phyloP scores from a whole-genome alignment of 2,329 filamentous ascomycete species.

The Clathrospora elynae region DNA sequence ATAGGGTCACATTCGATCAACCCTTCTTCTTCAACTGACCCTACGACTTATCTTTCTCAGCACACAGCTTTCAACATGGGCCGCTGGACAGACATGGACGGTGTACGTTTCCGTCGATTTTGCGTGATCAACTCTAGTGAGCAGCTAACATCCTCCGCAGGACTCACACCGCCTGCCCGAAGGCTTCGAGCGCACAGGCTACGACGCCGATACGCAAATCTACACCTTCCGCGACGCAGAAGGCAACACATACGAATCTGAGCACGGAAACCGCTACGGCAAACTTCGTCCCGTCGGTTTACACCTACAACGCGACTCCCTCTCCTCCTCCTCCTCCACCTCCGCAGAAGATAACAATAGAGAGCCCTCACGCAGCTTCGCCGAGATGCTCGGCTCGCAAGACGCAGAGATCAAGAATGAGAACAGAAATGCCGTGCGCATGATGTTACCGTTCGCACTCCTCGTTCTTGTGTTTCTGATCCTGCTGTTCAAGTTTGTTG shows the following conservation, averaged over 20 bases:
- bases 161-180: conserved; percentile 61
- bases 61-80: conserved; percentile 27
- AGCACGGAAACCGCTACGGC: conserved; percentile 58
- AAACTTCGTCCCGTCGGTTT: conserved; percentile 40
- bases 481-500: conserved; percentile 45
- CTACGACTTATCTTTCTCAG: conserved; percentile 5
- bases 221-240: conserved; percentile 59
- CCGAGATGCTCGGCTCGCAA: conserved; percentile 24
- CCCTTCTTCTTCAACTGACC: background rate
- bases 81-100: conserved; percentile 32
- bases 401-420: conserved; percentile 25
- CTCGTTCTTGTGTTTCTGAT: conserved; percentile 59
- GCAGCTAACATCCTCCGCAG: conserved; percentile 16
- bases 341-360: too few relatives aligned
- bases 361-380: conserved; percentile 15
- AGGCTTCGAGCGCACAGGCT: conserved; percentile 61
- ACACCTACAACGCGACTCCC: background rate
- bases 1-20: too few relatives aligned
- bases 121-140: background rate
- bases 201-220: conserved; percentile 61
- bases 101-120: conserved; percentile 16
- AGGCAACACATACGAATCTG: conserved; percentile 58
- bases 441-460: conserved; percentile 64
- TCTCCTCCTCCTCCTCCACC: too few relatives aligned
- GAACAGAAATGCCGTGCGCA: conserved; percentile 55